Conservation (phyloP, 495 filamentous ascomycete genomes). For the Daldinia caldariorum region DNA sequence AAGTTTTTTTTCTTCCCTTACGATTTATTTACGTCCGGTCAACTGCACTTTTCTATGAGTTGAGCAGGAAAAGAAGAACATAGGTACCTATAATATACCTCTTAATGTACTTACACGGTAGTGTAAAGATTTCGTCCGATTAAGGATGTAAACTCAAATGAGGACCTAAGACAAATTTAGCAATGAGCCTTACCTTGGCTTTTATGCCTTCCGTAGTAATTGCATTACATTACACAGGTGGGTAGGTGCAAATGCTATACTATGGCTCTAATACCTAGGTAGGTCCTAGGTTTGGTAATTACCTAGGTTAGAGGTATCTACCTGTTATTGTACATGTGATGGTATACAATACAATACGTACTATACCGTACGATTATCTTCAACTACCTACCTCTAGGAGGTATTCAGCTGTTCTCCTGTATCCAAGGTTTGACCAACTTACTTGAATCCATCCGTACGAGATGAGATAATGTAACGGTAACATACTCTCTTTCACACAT, state of each 20-base stretch:
- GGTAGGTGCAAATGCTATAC: background rate
- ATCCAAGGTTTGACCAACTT: slow-evolving; percentile 10
- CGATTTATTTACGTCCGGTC: background rate
- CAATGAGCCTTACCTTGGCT: slow-evolving; percentile 21
- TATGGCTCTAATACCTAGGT: too few relatives aligned
- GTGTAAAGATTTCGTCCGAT: background rate
- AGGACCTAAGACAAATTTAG: slow-evolving; percentile 8
- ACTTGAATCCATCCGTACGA: slow-evolving; percentile 8
- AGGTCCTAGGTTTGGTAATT: too few relatives aligned
- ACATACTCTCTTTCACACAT: background rate
- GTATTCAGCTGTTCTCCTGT: background rate
- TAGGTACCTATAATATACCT: too few relatives aligned
- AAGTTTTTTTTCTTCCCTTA: background rate
- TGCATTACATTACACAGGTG: slow-evolving; percentile 1
- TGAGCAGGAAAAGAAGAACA: too few relatives aligned
- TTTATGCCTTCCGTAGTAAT: slow-evolving; percentile 12
- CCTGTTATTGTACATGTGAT: too few relatives aligned
- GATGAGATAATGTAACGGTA: background rate
- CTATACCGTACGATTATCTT: too few relatives aligned
- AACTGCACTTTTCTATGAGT: too few relatives aligned
- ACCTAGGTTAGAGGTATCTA: too few relatives aligned
- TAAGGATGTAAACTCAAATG: background rate
- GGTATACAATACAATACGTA: too few relatives aligned
- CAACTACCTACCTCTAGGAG: too few relatives aligned
- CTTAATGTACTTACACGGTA: too few relatives aligned